Conservation (phyloP, 768 basidiomycete species). For the Strobilomyces confusus region DNA sequence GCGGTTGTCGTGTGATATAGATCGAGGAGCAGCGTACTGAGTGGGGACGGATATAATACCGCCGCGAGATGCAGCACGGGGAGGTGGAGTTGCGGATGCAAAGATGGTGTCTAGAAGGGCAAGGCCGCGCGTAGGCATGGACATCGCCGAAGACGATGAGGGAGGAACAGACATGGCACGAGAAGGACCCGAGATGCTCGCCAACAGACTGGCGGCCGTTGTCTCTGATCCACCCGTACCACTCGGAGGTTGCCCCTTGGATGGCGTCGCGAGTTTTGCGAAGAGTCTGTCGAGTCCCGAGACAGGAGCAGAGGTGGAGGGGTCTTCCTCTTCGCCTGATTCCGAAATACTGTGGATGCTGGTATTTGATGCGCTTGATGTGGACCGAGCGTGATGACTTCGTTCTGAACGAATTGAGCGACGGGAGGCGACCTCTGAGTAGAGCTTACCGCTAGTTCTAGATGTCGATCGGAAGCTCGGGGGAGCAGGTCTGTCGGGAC, state of each 20-base stretch:
- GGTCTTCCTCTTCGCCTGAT: slow-evolving; percentile 26
- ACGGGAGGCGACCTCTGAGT: not conserved
- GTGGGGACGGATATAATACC: slow-evolving; percentile 7
- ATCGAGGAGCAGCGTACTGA: slow-evolving; percentile 13
- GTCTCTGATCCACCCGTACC: slow-evolving; percentile 25
- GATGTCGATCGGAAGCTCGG: slow-evolving; percentile 41
- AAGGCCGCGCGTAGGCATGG: slow-evolving; percentile 44
- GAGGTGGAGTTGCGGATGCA: slow-evolving; percentile 53
- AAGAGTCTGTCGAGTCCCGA: slow-evolving; percentile 44
- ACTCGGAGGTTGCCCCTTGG: slow-evolving; percentile 19
- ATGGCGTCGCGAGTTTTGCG: slow-evolving; percentile 34
- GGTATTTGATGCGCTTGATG: slow-evolving; percentile 32
- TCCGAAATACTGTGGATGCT: slow-evolving; percentile 35
- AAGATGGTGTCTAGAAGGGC: slow-evolving; percentile 67
- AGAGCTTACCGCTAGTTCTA: slow-evolving; percentile 25
- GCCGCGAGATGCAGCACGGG: slow-evolving; percentile 19
- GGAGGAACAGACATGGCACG: slow-evolving; percentile 29
- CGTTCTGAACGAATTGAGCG: slow-evolving; percentile 21
- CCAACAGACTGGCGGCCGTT: slow-evolving; percentile 42
- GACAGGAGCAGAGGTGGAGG: slow-evolving; percentile 9
- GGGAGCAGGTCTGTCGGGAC: slow-evolving; percentile 62
- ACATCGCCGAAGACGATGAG: slow-evolving; percentile 24
- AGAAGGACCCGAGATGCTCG: slow-evolving; percentile 44
- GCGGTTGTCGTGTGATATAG: slow-evolving; percentile 5
- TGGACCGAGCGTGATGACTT: slow-evolving; percentile 26